A percentile compares a stretch with the other conserved stretches of the same genome.
Evolutionary conservation across 148 eudicot species (phyloP).

Genomic region (Vaccinium corymbosum): DNA sequence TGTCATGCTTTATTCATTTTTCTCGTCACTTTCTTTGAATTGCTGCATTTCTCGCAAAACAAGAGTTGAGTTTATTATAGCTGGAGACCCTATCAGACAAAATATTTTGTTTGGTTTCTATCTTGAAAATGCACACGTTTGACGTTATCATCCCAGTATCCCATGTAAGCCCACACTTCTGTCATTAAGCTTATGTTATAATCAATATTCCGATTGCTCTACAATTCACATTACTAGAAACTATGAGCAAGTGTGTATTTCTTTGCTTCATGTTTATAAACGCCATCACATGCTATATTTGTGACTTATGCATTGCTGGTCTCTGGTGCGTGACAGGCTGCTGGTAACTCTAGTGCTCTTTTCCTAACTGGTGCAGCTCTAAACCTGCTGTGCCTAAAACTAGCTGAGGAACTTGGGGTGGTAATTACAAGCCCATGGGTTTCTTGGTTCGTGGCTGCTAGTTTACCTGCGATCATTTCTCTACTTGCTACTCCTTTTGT

Average conservation of each 20-base stretch:
- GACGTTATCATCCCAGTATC: background rate
- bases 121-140: background rate
- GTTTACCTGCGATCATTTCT: conserved; percentile 67
- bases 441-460: conserved; percentile 83
- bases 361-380: conserved; percentile 99
- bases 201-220: background rate
- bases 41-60: background rate
- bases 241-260: background rate
- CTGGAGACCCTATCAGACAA: background rate
- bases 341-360: conserved; percentile 99
- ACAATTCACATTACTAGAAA: background rate
- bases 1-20: conserved; percentile 1
- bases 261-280: background rate
- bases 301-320: conserved; percentile 17
- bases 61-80: background rate
- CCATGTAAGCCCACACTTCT: background rate
- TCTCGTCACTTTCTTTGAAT: background rate
- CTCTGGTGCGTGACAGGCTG: conserved; percentile 65
- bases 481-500: conserved; percentile 72
- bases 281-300: background rate
- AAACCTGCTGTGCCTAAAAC: conserved; percentile 86
- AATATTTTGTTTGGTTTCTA: background rate
- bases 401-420: conserved; percentile 93
- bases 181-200: background rate
- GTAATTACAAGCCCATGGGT: conserved; percentile 75